A percentile compares a stretch with the other conserved stretches of the same genome.
Evolutionary conservation across 148 eudicot genomes (phyloP).

Genomic region (Rhododendron williamsianum): DNA sequence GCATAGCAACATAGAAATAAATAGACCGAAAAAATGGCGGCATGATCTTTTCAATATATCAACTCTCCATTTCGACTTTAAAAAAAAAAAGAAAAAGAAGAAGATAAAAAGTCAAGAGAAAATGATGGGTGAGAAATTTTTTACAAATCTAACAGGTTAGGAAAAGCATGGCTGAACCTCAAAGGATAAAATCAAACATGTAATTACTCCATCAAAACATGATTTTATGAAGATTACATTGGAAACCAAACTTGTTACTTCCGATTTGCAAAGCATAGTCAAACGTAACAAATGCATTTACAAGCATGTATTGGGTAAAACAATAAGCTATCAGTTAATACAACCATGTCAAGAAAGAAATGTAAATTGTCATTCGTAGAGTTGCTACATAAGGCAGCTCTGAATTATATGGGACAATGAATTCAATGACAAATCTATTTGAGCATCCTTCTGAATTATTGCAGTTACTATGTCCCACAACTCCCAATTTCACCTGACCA

Average conservation of each 20-base stretch:
- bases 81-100: no score
- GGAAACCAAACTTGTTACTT: background rate
- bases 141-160: background rate
- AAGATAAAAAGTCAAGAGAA: background rate
- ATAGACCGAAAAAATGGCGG: background rate
- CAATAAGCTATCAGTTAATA: background rate
- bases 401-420: background rate
- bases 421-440: background rate
- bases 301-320: background rate
- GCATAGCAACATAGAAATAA: background rate
- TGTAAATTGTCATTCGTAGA: background rate
- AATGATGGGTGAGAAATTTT: background rate
- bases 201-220: background rate
- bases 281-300: background rate
- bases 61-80: background rate
- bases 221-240: background rate
- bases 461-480: background rate
- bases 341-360: background rate
- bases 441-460: background rate
- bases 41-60: background rate
- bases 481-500: background rate
- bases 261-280: background rate
- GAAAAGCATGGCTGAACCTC: background rate
- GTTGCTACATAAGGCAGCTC: background rate
- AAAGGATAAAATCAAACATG: background rate